A percentile compares a stretch with the other conserved stretches of the same genome.
Evolutionary conservation across 257 asterid genomes (phyloP).

Genomic region (Solanum phureja): DNA sequence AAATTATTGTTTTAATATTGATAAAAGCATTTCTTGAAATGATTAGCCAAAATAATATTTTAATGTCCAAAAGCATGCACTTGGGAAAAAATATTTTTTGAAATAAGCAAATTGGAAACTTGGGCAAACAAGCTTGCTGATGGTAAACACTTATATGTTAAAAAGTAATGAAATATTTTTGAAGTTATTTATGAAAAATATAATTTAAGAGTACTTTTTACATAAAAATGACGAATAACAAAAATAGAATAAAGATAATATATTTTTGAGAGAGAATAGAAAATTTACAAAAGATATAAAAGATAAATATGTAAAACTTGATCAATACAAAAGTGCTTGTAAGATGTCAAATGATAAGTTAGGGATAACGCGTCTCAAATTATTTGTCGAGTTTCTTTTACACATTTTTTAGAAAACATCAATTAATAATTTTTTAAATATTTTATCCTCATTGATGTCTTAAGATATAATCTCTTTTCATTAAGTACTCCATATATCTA

Average conservation of each 20-base stretch:
- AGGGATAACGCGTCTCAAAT: neutral
- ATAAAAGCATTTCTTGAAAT: neutral
- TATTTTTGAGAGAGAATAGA: neutral
- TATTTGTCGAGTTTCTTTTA: no score
- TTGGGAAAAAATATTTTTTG: neutral
- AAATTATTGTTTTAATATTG: neutral
- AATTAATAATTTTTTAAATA: no score
- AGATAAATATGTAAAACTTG: neutral
- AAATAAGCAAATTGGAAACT: neutral
- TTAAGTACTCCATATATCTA: no score
- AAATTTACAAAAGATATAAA: neutral
- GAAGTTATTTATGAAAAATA: no score
- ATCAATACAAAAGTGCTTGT: neutral
- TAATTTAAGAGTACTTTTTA: no score
- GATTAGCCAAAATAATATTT: neutral
- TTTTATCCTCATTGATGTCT: accelerated
- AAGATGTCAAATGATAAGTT: neutral
- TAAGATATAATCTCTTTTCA: no score
- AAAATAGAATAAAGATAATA: no score
- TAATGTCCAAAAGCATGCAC: neutral
- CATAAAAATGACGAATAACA: no score
- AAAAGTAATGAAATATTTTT: neutral
- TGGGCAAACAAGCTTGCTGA: neutral
- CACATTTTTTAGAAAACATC: accelerated
- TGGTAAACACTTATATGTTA: neutral